phyloP scores from a whole-genome alignment of 2,329 filamentous ascomycete species.

The Xylariaceae sp. region DNA sequence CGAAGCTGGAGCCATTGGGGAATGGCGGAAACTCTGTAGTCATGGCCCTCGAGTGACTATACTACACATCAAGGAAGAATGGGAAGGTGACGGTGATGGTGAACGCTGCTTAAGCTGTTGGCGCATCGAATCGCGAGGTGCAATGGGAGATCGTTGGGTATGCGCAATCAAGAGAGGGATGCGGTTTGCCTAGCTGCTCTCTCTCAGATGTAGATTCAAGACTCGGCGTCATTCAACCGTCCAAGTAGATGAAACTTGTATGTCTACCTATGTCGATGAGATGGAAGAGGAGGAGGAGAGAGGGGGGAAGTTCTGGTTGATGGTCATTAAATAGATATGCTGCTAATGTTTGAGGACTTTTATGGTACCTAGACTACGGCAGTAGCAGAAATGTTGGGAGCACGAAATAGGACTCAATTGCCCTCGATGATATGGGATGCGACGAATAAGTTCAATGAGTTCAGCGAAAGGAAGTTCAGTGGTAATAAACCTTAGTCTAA shows the following conservation, averaged over 20 bases:
- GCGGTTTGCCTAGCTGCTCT: slow-evolving; percentile 2
- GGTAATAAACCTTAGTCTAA: too few relatives aligned
- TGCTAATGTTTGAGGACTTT: too few relatives aligned
- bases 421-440: too few relatives aligned
- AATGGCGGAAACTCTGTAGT: slow-evolving; percentile 40
- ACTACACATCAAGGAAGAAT: slow-evolving; percentile 25
- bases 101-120: slow-evolving; percentile 15
- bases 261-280: too few relatives aligned
- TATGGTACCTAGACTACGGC: too few relatives aligned
- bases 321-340: slow-evolving; percentile 3
- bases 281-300: not conserved
- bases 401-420: too few relatives aligned
- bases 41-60: slow-evolving; percentile 39
- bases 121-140: slow-evolving; percentile 28
- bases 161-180: not conserved
- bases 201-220: not conserved
- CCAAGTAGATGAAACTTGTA: not conserved
- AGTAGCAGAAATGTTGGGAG: too few relatives aligned
- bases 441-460: too few relatives aligned
- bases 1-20: slow-evolving; percentile 43
- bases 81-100: slow-evolving; percentile 3
- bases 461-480: too few relatives aligned
- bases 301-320: not conserved
- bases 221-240: slow-evolving; percentile 7
- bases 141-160: not conserved